These are phyloP conservation scores for Zizania latifolia DNA, from an alignment of 176 grass and related monocot genomes.

Conservation along the genomic window DNA sequence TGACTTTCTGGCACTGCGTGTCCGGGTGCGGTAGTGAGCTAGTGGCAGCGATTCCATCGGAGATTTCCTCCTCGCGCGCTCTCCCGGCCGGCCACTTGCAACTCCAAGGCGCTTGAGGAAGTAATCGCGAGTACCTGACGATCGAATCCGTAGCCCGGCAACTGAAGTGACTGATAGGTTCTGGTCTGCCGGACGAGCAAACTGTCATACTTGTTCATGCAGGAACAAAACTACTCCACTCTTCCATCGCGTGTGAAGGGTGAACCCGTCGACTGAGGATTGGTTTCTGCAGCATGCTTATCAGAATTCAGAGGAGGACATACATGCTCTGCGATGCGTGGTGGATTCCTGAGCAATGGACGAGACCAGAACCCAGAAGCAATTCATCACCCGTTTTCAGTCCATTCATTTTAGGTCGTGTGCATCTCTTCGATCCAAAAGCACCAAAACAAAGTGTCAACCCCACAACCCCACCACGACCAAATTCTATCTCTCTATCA, in stretches of 20 bases:
- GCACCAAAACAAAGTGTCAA: neutral
- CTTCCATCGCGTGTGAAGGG: neutral
- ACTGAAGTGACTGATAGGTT: no score
- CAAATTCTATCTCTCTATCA: constrained; percentile 18
- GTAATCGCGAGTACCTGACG: neutral
- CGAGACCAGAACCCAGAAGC: no score
- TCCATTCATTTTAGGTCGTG: neutral
- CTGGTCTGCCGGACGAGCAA: neutral
- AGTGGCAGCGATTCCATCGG: neutral
- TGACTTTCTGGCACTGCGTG: neutral
- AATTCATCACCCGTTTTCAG: no score
- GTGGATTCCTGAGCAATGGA: no score
- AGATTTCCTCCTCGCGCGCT: neutral
- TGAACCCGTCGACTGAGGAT: neutral
- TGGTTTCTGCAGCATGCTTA: neutral
- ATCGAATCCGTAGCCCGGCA: no score
- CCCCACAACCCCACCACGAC: constrained; percentile 22
- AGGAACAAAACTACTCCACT: neutral
- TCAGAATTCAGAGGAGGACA: neutral
- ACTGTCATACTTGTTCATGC: neutral
- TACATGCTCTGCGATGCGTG: no score
- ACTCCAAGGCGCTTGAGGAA: neutral
- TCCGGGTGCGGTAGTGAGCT: neutral
- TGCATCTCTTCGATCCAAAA: constrained; percentile 7
- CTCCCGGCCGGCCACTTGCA: neutral